A percentile compares a stretch with the other conserved stretches of the same genome.
These are phyloP conservation scores for Amphichorda felina DNA, from an alignment of 2,329 filamentous ascomycete genomes.

Conservation along the genomic window DNA sequence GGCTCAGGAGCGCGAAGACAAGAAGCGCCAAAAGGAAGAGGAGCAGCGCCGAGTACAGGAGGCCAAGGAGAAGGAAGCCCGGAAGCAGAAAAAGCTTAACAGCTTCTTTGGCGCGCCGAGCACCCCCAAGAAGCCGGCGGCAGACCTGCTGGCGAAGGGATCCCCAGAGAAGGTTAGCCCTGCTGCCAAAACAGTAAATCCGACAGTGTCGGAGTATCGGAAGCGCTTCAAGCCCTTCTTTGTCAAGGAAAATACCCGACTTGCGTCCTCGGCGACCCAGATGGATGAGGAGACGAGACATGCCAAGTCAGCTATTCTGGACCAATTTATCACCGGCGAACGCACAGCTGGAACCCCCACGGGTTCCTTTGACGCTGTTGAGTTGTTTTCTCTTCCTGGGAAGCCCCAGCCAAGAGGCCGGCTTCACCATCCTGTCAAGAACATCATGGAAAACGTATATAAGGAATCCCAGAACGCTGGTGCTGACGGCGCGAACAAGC, in stretches of 20 bases:
- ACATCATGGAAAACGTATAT: constrained; percentile 46
- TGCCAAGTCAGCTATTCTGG: constrained; percentile 37
- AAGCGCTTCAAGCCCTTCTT: constrained; percentile 74
- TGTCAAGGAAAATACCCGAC: constrained; percentile 56
- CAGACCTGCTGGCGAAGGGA: constrained; percentile 5
- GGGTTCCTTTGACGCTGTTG: constrained; percentile 28
- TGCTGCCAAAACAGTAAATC: constrained; percentile 10
- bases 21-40: constrained; percentile 38
- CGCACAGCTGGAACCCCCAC: constrained; percentile 21
- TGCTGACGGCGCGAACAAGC: constrained; percentile 21
- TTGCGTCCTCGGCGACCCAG: constrained; percentile 49
- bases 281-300: constrained; percentile 45
- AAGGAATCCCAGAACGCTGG: constrained; percentile 22
- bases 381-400: constrained; percentile 32
- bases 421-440: constrained; percentile 39
- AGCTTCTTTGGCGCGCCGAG: constrained; percentile 30
- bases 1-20: constrained; percentile 18
- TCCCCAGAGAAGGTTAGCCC: constrained; percentile 15
- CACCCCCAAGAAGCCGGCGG: constrained; percentile 26
- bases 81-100: constrained; percentile 32
- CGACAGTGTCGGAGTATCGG: constrained; percentile 43
- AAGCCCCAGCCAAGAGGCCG: constrained; percentile 30
- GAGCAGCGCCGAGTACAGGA: constrained; percentile 25
- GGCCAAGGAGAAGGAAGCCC: constrained; percentile 36
- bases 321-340: constrained; percentile 36